phyloP scores from a whole-genome alignment of 2,329 filamentous ascomycete genomes.

The Talaromyces sp. region DNA sequence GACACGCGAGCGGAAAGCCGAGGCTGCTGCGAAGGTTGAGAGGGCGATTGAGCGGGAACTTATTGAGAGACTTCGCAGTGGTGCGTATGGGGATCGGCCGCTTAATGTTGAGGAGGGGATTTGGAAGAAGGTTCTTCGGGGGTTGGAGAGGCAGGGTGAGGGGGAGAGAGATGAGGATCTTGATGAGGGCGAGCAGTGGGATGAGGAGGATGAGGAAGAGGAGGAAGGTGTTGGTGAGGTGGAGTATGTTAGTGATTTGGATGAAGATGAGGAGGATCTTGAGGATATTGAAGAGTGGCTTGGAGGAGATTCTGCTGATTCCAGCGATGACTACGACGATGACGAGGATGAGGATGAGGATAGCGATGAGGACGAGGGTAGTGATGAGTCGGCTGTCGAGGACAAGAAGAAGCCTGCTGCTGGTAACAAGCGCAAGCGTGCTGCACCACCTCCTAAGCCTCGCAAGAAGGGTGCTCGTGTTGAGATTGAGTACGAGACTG shows the following conservation, averaged over 20 bases:
- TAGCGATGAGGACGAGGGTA: conserved; percentile 56
- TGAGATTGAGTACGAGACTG: conserved; percentile 78
- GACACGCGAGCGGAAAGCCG: conserved; percentile 72
- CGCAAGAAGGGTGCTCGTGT: conserved; percentile 63
- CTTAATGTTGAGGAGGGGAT: conserved; percentile 92
- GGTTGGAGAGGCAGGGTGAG: conserved; percentile 83
- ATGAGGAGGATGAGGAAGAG: conserved; percentile 69
- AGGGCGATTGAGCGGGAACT: conserved; percentile 92
- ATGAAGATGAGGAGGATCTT: conserved; percentile 71
- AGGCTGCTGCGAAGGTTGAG: conserved; percentile 89
- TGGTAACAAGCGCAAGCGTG: conserved; percentile 59
- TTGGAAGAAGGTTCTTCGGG: conserved; percentile 94
- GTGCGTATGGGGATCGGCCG: conserved; percentile 90
- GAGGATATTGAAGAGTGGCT: conserved; percentile 98
- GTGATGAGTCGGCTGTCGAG: conserved; percentile 55
- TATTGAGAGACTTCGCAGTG: conserved; percentile 84
- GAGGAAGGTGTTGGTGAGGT: conserved; percentile 73
- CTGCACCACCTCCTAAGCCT: conserved; percentile 53
- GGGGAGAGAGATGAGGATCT: conserved; percentile 80
- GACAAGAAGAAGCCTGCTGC: conserved; percentile 46
- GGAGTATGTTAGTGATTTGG: conserved; percentile 90
- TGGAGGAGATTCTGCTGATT: conserved; percentile 63
- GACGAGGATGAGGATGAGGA: conserved; percentile 59
- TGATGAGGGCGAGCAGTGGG: conserved; percentile 80
- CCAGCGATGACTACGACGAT: conserved; percentile 47